These are phyloP conservation scores for Pelargonium nanum DNA, from an alignment of 345 rosid genomes.

Conservation along the genomic window DNA sequence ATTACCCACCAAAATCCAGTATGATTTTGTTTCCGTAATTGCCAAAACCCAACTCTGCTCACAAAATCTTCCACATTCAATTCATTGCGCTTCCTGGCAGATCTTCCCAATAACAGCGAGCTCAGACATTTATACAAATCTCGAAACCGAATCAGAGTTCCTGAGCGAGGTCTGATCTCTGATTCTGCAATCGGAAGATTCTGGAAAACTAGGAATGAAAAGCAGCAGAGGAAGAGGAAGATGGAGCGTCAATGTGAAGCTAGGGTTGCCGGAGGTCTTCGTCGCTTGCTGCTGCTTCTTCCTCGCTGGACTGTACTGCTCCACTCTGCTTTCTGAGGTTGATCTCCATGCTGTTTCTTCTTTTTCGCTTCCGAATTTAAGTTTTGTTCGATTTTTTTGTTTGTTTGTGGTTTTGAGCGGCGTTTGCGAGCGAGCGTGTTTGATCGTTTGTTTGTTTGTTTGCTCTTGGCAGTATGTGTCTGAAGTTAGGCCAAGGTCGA, in stretches of 20 bases:
- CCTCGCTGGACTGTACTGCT: constrained; percentile 34
- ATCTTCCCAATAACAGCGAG: too few species aligned
- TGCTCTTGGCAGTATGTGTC: constrained; percentile 13
- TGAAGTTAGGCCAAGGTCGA: constrained; percentile 10
- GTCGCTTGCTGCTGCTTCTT: constrained; percentile 38
- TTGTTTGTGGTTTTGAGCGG: neutral
- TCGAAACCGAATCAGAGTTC: too few species aligned
- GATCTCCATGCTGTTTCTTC: neutral
- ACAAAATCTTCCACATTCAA: too few species aligned
- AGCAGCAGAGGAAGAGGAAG: constrained; percentile 15
- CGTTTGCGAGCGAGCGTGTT: neutral
- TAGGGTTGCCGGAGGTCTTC: constrained; percentile 24
- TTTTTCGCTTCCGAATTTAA: neutral
- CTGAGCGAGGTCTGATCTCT: too few species aligned
- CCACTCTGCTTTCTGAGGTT: constrained; percentile 40
- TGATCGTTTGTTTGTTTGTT: neutral
- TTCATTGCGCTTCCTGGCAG: too few species aligned
- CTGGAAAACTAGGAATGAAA: constrained; percentile 17
- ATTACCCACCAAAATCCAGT: too few species aligned
- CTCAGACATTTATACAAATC: too few species aligned
- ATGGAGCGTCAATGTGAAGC: constrained; percentile 26
- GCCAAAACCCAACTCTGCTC: too few species aligned
- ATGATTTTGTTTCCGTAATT: too few species aligned
- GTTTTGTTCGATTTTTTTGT: neutral
- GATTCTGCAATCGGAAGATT: too few species aligned